Conservation (phyloP, 768 basidiomycete genomes). For the Arthromyces matolae region DNA sequence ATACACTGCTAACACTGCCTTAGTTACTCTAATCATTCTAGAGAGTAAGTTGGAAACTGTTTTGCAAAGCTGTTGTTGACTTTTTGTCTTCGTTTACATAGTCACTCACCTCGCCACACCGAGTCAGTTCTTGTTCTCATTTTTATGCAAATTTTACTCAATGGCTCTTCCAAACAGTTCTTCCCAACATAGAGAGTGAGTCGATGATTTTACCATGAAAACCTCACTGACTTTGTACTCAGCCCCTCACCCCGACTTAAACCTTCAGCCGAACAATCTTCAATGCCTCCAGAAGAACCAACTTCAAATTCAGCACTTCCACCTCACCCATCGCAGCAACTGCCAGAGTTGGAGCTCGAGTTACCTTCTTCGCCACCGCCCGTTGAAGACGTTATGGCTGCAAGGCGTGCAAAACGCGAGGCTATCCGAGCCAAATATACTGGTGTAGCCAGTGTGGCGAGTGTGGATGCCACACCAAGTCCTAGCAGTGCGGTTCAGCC, state of each 20-base stretch:
- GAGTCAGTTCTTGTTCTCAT: background rate
- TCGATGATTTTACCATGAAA: background rate
- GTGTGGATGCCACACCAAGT: slow-evolving; percentile 49
- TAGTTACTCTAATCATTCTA: slow-evolving; percentile 2
- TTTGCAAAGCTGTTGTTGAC: background rate
- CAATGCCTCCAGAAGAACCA: background rate
- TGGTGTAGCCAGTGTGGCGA: slow-evolving; percentile 43
- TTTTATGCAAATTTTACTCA: background rate
- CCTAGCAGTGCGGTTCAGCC: slow-evolving; percentile 74
- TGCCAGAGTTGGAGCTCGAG: slow-evolving; percentile 52
- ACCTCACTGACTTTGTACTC: slow-evolving; percentile 6
- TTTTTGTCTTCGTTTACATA: background rate
- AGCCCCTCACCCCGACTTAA: slow-evolving; percentile 65
- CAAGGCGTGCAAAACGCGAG: slow-evolving; percentile 66
- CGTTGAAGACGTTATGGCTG: slow-evolving; percentile 62
- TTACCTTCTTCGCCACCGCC: slow-evolving; percentile 46
- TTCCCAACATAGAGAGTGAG: slow-evolving; percentile 1
- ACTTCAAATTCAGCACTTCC: slow-evolving; percentile 8
- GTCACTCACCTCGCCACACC: slow-evolving; percentile 1
- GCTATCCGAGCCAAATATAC: slow-evolving; percentile 80
- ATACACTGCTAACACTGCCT: slow-evolving; percentile 8
- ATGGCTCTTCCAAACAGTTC: background rate
- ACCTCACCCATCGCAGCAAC: slow-evolving; percentile 14
- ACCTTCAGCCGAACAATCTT: slow-evolving; percentile 13
- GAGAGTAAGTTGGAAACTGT: slow-evolving; percentile 1